Evolutionary conservation across 23 red algal genomes (phyloP).

Genomic region (Gracilaria gracilis): DNA sequence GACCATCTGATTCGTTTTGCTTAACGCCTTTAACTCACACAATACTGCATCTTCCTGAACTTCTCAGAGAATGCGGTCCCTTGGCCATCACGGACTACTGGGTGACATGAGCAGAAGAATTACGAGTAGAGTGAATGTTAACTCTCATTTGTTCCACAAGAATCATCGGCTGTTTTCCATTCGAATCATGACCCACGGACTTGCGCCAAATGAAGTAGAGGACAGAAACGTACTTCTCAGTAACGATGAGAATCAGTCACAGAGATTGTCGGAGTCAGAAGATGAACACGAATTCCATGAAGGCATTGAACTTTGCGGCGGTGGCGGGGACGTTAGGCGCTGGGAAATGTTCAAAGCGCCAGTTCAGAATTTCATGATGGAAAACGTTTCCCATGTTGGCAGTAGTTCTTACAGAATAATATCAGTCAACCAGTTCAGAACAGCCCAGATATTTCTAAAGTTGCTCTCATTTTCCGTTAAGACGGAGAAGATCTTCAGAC

Average conservation of each 20-base stretch:
- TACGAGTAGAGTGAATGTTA: too few species aligned
- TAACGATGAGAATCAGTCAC: neutral
- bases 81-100: neutral
- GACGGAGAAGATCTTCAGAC: neutral
- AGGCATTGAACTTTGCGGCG: neutral
- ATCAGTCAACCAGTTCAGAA: neutral
- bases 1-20: neutral
- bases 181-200: too few species aligned
- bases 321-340: neutral
- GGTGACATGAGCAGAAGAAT: constrained; percentile 14
- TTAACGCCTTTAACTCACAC: constrained; percentile 25
- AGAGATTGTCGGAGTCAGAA: neutral
- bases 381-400: neutral
- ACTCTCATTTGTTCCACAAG: too few species aligned
- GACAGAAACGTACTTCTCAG: too few species aligned
- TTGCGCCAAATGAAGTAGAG: too few species aligned
- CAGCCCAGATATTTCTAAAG: neutral
- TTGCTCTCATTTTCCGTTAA: neutral
- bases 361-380: neutral
- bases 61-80: constrained; percentile 4
- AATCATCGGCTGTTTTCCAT: too few species aligned
- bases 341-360: neutral
- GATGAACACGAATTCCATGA: neutral
- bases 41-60: constrained; percentile 21
- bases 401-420: too few species aligned